Evolutionary conservation across 371 early-diverging fungal genomes (phyloP).

Genomic region (Mortierella sp.): DNA sequence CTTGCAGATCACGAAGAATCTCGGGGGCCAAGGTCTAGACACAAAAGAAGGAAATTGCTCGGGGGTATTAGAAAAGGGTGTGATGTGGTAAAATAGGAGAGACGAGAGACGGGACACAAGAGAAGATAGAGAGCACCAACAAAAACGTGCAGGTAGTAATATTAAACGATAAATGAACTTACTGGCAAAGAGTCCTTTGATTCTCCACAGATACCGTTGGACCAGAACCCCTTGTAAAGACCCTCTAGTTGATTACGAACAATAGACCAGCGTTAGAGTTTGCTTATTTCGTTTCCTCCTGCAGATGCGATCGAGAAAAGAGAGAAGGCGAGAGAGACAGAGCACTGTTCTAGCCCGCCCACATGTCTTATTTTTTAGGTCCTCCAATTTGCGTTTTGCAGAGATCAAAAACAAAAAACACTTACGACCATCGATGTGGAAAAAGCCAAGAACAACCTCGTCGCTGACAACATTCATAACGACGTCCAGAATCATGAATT

Average conservation of each 20-base stretch:
- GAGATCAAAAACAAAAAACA: background rate
- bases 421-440: slow-evolving; percentile 65
- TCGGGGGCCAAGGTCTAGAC: slow-evolving; percentile 47
- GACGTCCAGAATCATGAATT: slow-evolving; percentile 67
- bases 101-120: background rate
- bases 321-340: too few relatives aligned
- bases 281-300: background rate
- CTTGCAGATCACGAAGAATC: slow-evolving; percentile 48
- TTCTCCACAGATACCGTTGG: slow-evolving; percentile 55
- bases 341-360: background rate
- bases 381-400: background rate
- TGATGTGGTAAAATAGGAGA: background rate
- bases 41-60: background rate
- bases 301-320: background rate
- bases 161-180: slow-evolving; percentile 20
- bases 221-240: slow-evolving; percentile 57
- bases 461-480: slow-evolving; percentile 71
- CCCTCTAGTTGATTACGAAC: slow-evolving; percentile 41
- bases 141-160: background rate
- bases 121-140: background rate
- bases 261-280: background rate
- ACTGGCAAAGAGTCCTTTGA: slow-evolving; percentile 47
- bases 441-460: slow-evolving; percentile 67
- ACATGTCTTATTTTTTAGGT: background rate
- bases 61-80: background rate